These are phyloP conservation scores for Favolaschia claudopus DNA, from an alignment of 768 basidiomycete species.

Conservation along the genomic window DNA sequence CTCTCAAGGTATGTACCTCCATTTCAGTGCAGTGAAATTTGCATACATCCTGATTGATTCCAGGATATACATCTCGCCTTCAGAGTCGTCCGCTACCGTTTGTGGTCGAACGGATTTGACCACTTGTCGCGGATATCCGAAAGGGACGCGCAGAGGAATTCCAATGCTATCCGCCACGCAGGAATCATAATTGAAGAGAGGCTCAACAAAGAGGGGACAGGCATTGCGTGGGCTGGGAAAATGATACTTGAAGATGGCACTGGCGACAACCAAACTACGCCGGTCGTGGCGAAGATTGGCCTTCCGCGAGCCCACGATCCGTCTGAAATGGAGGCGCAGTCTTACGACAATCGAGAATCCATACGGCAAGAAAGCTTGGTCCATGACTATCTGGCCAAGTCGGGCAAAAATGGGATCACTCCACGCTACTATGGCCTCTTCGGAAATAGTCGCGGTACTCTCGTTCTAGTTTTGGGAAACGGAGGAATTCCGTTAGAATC, in stretches of 20 bases:
- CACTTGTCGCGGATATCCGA: not conserved
- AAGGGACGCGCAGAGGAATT: not conserved
- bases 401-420: not conserved
- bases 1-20: not conserved
- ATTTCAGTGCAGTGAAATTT: not conserved
- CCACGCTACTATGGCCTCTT: slow-evolving; percentile 13
- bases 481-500: slow-evolving; percentile 4
- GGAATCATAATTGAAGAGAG: not conserved
- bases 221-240: slow-evolving; percentile 11
- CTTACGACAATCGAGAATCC: not conserved
- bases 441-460: slow-evolving; percentile 2
- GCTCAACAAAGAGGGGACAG: not conserved
- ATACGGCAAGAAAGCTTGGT: slow-evolving; percentile 3
- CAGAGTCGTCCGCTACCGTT: not conserved
- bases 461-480: slow-evolving; percentile 10
- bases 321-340: not conserved
- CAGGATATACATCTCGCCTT: slow-evolving; percentile 11
- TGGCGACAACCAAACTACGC: not conserved
- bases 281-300: slow-evolving; percentile 12
- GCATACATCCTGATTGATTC: not conserved
- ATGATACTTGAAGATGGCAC: slow-evolving; percentile 12
- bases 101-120: slow-evolving; percentile 15
- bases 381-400: slow-evolving; percentile 5
- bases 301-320: slow-evolving; percentile 2
- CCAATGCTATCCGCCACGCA: not conserved